Evolutionary conservation across 2,329 filamentous ascomycete species (phyloP), one percentile per base, ranked within the genome.

Genomic region (Fusarium sp.): DNA sequence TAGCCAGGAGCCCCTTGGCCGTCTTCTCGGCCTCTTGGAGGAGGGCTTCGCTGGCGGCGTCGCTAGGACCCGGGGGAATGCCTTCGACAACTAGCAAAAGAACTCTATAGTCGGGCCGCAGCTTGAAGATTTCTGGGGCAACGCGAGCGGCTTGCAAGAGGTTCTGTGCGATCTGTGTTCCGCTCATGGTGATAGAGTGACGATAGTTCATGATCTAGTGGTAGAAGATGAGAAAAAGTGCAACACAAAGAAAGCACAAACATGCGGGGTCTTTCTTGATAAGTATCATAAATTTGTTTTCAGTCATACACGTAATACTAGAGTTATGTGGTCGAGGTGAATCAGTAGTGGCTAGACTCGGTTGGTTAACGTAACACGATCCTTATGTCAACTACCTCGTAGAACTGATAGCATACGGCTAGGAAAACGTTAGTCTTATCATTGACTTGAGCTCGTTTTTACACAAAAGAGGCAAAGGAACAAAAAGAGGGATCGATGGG

Each of bases 71-170:
- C 1, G 68, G 62, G 7, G 64, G 68, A 12, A 75, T 69, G 17
- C 71, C 70, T 17, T 75, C 72, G 6, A 75, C 68, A 12, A 73
- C 66, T 35, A 73, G 65, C 14, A 73, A 40, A 2, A 75, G 68
- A 4, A 66, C 70, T 14, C 72, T 66, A 25, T 75, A 75, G 35
- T 75, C 72, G 14, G 68, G 70, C 2, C 70, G 66, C 10, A 75
- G 65, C n/a, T 67, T 27, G 50, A 73, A 73, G n/a, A 75, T 66
- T 22, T 73, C 71, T 7, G 68, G 65, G 6, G 63, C 63, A 6
- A 73, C 57, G 12, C 43, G 63, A 12, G 70, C 68, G 33, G 30
- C 63, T 14, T 57, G 59, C 2, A 69, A 33, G 11, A 56, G 33
- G 22, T 12, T 25, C 43, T 61, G 58, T 12, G 58, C 58, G 25